phyloP scores from a whole-genome alignment of 495 filamentous ascomycete genomes.

The Talaromyces stipitatus region DNA sequence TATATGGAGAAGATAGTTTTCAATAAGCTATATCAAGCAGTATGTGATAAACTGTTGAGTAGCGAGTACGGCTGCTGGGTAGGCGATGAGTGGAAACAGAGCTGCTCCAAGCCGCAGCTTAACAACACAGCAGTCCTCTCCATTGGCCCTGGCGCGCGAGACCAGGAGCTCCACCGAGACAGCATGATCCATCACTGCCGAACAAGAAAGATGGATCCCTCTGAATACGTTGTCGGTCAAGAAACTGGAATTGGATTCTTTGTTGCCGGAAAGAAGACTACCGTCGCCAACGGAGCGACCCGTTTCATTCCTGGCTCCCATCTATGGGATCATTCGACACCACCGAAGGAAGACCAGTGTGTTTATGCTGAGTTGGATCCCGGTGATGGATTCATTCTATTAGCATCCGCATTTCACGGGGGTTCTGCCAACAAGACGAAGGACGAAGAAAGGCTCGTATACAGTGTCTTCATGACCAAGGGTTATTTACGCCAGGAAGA shows the following conservation, averaged over 20 bases:
- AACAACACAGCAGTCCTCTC: conserved; percentile 17
- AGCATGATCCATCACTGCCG: conserved; percentile 19
- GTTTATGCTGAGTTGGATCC: conserved; percentile 23
- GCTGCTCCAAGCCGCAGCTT: conserved; percentile 20
- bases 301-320: conserved; percentile 35
- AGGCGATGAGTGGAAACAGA: conserved; percentile 13
- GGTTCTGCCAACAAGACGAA: conserved; percentile 22
- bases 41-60: conserved; percentile 19
- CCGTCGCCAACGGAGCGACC: conserved; percentile 33
- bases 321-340: conserved; percentile 23
- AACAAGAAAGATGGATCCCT: conserved; percentile 1
- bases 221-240: conserved; percentile 12
- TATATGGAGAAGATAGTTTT: conserved; percentile 16
- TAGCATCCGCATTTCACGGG: conserved; percentile 25
- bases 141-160: conserved; percentile 21
- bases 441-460: conserved; percentile 15
- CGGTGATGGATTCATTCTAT: conserved; percentile 30
- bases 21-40: conserved; percentile 16
- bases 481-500: conserved; percentile 26
- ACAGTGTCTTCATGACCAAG: conserved; percentile 22
- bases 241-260: conserved; percentile 23
- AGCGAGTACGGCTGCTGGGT: conserved; percentile 12
- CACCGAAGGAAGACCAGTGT: conserved; percentile 12
- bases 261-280: conserved; percentile 23
- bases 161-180: conserved; percentile 28